Evolutionary conservation across 768 basidiomycete genomes (phyloP).

Genomic region (Fomitopsis serialis): DNA sequence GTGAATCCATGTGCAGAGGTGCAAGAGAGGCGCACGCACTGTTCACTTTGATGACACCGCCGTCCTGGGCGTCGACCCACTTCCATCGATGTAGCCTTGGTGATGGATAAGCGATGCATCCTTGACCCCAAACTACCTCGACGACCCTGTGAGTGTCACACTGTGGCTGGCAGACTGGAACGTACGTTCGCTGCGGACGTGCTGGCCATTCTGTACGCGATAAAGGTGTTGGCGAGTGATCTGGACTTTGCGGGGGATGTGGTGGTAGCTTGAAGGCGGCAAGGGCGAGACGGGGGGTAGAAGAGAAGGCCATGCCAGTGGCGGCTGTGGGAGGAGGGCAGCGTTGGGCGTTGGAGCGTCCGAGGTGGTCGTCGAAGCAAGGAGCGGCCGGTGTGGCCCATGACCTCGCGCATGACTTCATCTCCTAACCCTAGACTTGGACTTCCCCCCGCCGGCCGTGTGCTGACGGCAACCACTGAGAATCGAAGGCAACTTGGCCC

Average conservation of each 20-base stretch:
- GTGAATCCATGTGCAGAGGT: not conserved
- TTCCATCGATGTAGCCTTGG: constrained; percentile 76
- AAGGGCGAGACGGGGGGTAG: not conserved
- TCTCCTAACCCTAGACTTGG: constrained; percentile 3
- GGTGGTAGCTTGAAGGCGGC: not conserved
- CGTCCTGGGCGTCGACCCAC: constrained; percentile 77
- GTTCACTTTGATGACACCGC: constrained; percentile 65
- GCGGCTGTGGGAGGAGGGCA: not conserved
- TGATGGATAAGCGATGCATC: constrained; percentile 71
- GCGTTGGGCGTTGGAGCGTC: not conserved
- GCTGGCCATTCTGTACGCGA: constrained; percentile 9
- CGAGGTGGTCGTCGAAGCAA: not conserved
- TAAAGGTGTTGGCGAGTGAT: not conserved
- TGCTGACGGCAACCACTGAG: no score
- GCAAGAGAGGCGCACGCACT: constrained; percentile 44
- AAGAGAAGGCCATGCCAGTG: not conserved
- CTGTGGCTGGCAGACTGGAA: no score
- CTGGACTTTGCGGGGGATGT: not conserved
- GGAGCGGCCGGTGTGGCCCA: not conserved
- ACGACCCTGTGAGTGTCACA: no score
- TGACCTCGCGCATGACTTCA: not conserved
- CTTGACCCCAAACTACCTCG: constrained; percentile 61
- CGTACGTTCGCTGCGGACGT: constrained; percentile 2
- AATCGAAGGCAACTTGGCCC: no score
- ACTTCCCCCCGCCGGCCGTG: not conserved